These are phyloP conservation scores for Pseudogymnoascus sp. DNA, from an alignment of 2,329 filamentous ascomycete genomes.

Conservation along the genomic window DNA sequence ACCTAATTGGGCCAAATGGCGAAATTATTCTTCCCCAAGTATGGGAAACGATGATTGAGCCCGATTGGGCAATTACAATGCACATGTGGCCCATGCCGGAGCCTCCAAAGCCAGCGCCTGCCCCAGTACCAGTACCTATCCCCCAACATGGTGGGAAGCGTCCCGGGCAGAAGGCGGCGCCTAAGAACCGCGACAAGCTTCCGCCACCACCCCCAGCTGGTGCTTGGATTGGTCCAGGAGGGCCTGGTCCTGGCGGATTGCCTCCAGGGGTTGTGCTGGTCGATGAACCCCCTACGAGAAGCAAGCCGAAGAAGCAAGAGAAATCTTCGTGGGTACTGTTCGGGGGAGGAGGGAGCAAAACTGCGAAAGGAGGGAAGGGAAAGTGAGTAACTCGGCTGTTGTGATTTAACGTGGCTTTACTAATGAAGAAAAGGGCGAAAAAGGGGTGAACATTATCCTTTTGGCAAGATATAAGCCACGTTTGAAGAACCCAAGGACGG, in stretches of 20 bases:
- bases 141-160: not conserved
- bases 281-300: too few relatives aligned
- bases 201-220: not conserved
- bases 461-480: constrained; percentile 2
- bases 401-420: not conserved
- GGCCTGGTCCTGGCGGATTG: not conserved
- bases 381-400: not conserved
- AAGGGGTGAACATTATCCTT: not conserved
- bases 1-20: constrained; percentile 67
- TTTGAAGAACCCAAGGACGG: not conserved
- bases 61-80: constrained; percentile 65
- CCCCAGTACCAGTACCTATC: not conserved
- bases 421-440: not conserved
- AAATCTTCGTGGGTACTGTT: not conserved
- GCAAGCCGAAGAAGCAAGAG: not conserved
- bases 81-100: constrained; percentile 56
- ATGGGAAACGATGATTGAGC: constrained; percentile 74
- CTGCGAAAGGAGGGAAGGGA: not conserved
- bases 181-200: constrained; percentile 18
- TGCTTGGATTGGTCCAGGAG: not conserved
- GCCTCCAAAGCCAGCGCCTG: constrained; percentile 29
- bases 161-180: constrained; percentile 16
- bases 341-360: not conserved
- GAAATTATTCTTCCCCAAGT: constrained; percentile 75
- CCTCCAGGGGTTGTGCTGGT: not conserved